A percentile compares a stretch with the other conserved stretches of the same genome.
Conservation (phyloP, 148 eudicot genomes). For the Pouteria glomerata region DNA sequence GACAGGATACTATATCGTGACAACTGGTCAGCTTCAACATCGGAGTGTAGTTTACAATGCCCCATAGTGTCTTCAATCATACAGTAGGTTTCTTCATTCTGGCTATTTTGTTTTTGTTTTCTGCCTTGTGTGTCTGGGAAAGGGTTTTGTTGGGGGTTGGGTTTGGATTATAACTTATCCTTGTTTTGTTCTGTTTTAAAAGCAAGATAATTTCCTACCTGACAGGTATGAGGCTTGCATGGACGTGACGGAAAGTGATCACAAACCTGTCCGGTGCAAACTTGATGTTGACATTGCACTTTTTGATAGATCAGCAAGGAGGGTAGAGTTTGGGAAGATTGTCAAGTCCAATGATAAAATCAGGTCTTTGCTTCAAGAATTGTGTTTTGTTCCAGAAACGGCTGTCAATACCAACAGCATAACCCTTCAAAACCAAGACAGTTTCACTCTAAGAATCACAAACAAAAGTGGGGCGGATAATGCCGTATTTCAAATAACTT, state of each 20-base stretch:
- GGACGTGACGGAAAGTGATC: constrained; percentile 99
- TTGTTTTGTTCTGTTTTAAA: background rate
- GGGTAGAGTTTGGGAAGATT: constrained; percentile 83
- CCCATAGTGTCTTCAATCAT: constrained; percentile 76
- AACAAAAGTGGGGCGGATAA: constrained; percentile 54
- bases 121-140: background rate
- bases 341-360: constrained; percentile 58
- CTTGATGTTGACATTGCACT: constrained; percentile 79
- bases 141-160: no score
- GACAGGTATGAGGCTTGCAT: constrained; percentile 94
- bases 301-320: constrained; percentile 75
- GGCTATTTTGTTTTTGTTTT: no score
- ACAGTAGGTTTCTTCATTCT: constrained; percentile 81
- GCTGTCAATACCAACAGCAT: constrained; percentile 88
- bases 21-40: constrained; percentile 59
- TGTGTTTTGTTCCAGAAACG: constrained; percentile 68
- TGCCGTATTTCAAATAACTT: constrained; percentile 62
- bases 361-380: constrained; percentile 41
- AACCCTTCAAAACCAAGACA: constrained; percentile 79
- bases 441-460: constrained; percentile 70
- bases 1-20: constrained; percentile 94
- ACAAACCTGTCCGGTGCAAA: constrained; percentile 93
- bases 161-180: background rate
- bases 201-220: constrained; percentile 8
- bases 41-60: constrained; percentile 86